phyloP scores from a whole-genome alignment of 306 rosid genomes.

The Astragalus glycyphyllos region DNA sequence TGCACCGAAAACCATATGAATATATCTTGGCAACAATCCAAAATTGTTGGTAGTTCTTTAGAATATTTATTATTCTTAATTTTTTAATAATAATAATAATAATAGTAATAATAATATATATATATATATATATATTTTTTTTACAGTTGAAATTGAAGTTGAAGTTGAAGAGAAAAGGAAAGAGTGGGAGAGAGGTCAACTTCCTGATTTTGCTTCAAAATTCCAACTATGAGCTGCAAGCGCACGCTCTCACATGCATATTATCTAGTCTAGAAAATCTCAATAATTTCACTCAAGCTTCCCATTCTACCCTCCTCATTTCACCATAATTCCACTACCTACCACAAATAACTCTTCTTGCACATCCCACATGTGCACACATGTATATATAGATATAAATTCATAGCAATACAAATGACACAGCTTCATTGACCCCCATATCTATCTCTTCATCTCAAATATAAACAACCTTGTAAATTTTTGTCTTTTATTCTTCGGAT shows the following conservation, averaged over 20 bases:
- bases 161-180: constrained; percentile 26
- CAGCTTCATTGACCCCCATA: constrained; percentile 46
- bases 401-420: constrained; percentile 48
- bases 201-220: constrained; percentile 81
- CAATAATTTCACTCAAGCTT: constrained; percentile 33
- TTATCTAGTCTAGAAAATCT: constrained; percentile 49
- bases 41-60: neutral
- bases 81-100: neutral
- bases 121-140: too few species aligned
- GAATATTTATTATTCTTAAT: neutral
- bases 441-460: constrained; percentile 51
- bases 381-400: constrained; percentile 45
- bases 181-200: constrained; percentile 87
- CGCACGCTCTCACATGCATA: constrained; percentile 53
- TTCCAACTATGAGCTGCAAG: constrained; percentile 70
- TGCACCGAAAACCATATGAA: neutral
- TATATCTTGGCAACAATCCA: constrained; percentile 29
- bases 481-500: constrained; percentile 47
- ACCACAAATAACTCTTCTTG: constrained; percentile 37
- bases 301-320: constrained; percentile 53
- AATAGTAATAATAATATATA: neutral
- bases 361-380: constrained; percentile 42
- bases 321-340: constrained; percentile 32
- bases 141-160: too few species aligned
- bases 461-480: constrained; percentile 38